Evolutionary conservation across 2,329 filamentous ascomycete species (phyloP), one percentile per base, ranked within the genome.

Genomic region (Alternaria solani): DNA sequence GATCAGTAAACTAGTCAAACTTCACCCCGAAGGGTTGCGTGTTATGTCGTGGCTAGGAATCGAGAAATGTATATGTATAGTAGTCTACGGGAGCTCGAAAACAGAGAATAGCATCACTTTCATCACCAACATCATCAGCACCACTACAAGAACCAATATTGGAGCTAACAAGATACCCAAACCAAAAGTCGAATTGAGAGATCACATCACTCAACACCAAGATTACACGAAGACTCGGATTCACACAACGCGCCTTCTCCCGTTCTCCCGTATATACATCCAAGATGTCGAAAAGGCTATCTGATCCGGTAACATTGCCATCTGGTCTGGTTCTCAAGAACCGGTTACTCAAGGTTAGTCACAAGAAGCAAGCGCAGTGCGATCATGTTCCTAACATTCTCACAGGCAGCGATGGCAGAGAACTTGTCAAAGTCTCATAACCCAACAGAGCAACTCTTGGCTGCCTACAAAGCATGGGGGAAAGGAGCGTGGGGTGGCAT

Each of bases 401-500:
- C 30, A 48, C 36, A 75, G 67, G 69, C 72, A 14, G 70, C 73
- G 9, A 75, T 75, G 71, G 68, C 68, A 7, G 72, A 75, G 44
- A 41, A 46, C 3, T 62, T 75, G 62, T 64, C 69, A 16, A 56
- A 59, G 16, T 51, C 61, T n/a, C 49, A 55, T 11, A 56, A 68
- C 11, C 69, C 68, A 9, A 46, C 49, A 23, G 64, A 71, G 11
- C 55, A 52, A 43, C 83, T 82, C 51, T 78, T 87, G 9, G 87
- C 89, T 55, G 57, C 65, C 4, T 77, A 77, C 57, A 52, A 52
- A 18, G 77, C 81, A 58, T 91, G 87, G 87, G 87, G 87, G 2
- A 48, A 53, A 6, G 72, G 72, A 32, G 67, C 59, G 2, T 72
- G 65, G 66, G 72, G 70, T 2, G 84, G 85, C 23, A 83, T 89